Evolutionary conservation across 371 early-diverging fungal species (phyloP).

Genomic region (Mucor saturninus): DNA sequence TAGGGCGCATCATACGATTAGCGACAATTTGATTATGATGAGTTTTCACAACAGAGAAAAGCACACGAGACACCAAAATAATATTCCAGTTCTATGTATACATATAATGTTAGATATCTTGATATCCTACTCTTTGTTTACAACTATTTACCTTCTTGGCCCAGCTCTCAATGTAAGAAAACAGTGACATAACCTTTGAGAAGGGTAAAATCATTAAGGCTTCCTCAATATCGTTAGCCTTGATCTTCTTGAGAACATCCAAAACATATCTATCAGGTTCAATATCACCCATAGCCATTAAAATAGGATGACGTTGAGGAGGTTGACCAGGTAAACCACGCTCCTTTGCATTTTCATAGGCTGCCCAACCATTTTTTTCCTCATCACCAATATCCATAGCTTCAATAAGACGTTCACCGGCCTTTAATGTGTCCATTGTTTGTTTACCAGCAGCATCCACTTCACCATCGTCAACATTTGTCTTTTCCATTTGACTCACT

Average conservation of each 20-base stretch:
- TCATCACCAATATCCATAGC: conserved; percentile 88
- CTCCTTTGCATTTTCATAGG: conserved; percentile 63
- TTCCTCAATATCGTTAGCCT: conserved; percentile 86
- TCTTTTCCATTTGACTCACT: conserved; percentile 68
- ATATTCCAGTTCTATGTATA: conserved; percentile 74
- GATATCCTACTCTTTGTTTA: not conserved
- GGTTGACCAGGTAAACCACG: conserved; percentile 57
- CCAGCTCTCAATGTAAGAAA: conserved; percentile 80
- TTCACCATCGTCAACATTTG: conserved; percentile 57
- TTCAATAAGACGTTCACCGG: conserved; percentile 91
- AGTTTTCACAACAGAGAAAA: conserved; percentile 79
- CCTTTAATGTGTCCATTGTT: conserved; percentile 90
- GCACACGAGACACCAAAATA: conserved; percentile 75
- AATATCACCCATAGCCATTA: conserved; percentile 74
- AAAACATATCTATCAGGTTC: conserved; percentile 85
- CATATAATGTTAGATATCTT: not conserved
- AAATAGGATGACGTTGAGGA: conserved; percentile 69
- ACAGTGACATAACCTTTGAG: conserved; percentile 71
- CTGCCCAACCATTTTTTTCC: conserved; percentile 73
- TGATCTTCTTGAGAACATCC: conserved; percentile 72
- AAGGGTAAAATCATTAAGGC: conserved; percentile 89
- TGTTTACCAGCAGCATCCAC: conserved; percentile 80
- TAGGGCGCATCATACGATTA: conserved; percentile 75
- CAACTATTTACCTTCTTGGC: conserved; percentile 66
- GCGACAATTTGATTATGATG: conserved; percentile 87